Conservation (phyloP, 495 filamentous ascomycete genomes). For the Tuber indicum region DNA sequence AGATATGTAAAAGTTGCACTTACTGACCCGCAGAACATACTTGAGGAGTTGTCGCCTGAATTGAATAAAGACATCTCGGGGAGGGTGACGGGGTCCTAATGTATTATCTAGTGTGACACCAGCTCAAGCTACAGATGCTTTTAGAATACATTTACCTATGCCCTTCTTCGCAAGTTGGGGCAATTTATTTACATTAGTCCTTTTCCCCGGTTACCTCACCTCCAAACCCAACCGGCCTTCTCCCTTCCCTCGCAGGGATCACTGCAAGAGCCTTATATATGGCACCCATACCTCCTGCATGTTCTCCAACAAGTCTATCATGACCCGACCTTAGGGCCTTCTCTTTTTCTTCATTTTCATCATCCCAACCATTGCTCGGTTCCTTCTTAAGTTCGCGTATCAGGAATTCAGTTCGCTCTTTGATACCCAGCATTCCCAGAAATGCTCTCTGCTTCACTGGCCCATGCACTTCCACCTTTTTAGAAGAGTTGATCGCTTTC, state of each 20-base stretch:
- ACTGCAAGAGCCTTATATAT: conserved; percentile 91
- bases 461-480: conserved; percentile 83
- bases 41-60: conserved; percentile 21
- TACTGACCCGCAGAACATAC: conserved; percentile 32
- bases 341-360: conserved; percentile 39
- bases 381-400: conserved; percentile 44
- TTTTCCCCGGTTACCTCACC: conserved; percentile 53
- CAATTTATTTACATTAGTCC: conserved; percentile 10
- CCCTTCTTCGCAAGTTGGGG: neutral
- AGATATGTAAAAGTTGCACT: conserved; percentile 35
- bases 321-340: conserved; percentile 65
- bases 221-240: conserved; percentile 85
- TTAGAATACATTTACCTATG: neutral
- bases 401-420: conserved; percentile 66
- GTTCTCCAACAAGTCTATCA: conserved; percentile 69
- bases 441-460: conserved; percentile 82
- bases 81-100: neutral
- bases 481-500: conserved; percentile 62
- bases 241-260: conserved; percentile 69
- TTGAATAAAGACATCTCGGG: neutral
- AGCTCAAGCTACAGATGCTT: neutral
- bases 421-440: conserved; percentile 70
- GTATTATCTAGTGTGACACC: neutral
- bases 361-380: conserved; percentile 15
- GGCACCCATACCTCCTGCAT: conserved; percentile 78